These are phyloP conservation scores for Phytophthora sp. DNA, from an alignment of 352 stramenopile species.

Conservation along the genomic window DNA sequence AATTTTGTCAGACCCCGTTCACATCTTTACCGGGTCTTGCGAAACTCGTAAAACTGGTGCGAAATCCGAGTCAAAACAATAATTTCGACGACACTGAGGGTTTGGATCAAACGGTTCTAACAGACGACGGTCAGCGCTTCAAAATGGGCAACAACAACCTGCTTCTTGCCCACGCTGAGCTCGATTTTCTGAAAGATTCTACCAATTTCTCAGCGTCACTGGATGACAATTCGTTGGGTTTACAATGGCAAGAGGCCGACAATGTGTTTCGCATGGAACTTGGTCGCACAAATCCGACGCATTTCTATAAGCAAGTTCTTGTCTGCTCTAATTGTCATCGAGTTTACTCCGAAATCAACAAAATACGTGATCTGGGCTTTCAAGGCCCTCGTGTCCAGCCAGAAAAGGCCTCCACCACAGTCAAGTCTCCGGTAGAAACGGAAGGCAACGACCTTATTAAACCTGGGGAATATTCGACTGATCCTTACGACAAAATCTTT, in stretches of 20 bases:
- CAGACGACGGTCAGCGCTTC: slow-evolving; percentile 59
- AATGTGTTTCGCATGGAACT: slow-evolving; percentile 68
- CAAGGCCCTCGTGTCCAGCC: slow-evolving; percentile 14
- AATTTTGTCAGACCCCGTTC: slow-evolving; percentile 61
- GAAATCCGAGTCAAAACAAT: slow-evolving; percentile 14
- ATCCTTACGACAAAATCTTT: slow-evolving; percentile 63
- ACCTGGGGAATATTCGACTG: slow-evolving; percentile 9
- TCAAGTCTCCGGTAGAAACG: no score
- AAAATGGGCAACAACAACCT: slow-evolving; percentile 84
- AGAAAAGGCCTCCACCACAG: no score
- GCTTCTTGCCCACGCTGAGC: slow-evolving; percentile 63
- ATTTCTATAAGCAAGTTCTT: slow-evolving; percentile 81
- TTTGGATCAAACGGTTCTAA: slow-evolving; percentile 21
- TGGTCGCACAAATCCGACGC: slow-evolving; percentile 61
- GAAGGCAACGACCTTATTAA: neutral
- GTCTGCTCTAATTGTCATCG: slow-evolving; percentile 80
- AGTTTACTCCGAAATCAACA: slow-evolving; percentile 68
- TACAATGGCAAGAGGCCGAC: slow-evolving; percentile 74
- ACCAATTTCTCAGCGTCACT: neutral
- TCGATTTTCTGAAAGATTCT: slow-evolving; percentile 50
- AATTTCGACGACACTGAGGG: slow-evolving; percentile 18
- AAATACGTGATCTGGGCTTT: slow-evolving; percentile 60
- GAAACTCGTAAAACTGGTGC: slow-evolving; percentile 8
- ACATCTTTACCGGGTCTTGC: slow-evolving; percentile 47
- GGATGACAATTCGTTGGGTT: slow-evolving; percentile 24